phyloP scores from a whole-genome alignment of 441 rosid genomes.

The Arabidopsis lyrata region DNA sequence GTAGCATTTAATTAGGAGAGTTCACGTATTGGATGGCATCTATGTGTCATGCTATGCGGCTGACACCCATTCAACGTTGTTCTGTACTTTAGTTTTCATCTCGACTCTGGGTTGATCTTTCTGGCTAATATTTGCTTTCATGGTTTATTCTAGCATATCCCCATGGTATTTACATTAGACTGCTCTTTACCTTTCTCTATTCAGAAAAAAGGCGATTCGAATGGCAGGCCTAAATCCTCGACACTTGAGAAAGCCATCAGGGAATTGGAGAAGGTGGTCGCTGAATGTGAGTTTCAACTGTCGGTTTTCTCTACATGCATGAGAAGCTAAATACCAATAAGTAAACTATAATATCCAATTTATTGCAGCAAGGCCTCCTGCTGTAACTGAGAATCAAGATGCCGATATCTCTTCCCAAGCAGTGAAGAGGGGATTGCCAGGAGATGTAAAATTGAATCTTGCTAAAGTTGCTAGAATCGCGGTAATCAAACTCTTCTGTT shows the following conservation, averaged over 20 bases:
- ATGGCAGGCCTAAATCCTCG: constrained; percentile 48
- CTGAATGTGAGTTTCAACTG: constrained; percentile 78
- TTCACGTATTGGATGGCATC: constrained; percentile 5
- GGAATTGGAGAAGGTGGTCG: constrained; percentile 90
- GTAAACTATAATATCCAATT: constrained; percentile 34
- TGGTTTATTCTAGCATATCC: neutral
- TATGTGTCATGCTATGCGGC: constrained; percentile 17
- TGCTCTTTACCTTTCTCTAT: neutral
- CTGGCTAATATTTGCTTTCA: constrained; percentile 16
- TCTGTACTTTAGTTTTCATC: constrained; percentile 23
- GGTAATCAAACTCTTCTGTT: constrained; percentile 51
- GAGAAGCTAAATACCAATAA: constrained; percentile 23
- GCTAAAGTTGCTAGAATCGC: constrained; percentile 94
- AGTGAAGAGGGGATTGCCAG: constrained; percentile 92
- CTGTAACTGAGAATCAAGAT: constrained; percentile 75
- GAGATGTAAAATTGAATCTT: constrained; percentile 85
- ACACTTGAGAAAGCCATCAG: constrained; percentile 89
- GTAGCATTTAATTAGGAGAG: constrained; percentile 6
- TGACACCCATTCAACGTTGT: constrained; percentile 21
- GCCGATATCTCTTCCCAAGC: constrained; percentile 77
- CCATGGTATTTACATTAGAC: neutral
- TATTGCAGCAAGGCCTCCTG: constrained; percentile 84
- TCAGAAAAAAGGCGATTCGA: constrained; percentile 36
- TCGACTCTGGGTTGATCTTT: constrained; percentile 10
- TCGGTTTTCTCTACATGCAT: constrained; percentile 22